A percentile compares a stretch with the other conserved stretches of the same genome.
phyloP scores from a whole-genome alignment of 768 basidiomycete genomes.

The Lactarius indigo region DNA sequence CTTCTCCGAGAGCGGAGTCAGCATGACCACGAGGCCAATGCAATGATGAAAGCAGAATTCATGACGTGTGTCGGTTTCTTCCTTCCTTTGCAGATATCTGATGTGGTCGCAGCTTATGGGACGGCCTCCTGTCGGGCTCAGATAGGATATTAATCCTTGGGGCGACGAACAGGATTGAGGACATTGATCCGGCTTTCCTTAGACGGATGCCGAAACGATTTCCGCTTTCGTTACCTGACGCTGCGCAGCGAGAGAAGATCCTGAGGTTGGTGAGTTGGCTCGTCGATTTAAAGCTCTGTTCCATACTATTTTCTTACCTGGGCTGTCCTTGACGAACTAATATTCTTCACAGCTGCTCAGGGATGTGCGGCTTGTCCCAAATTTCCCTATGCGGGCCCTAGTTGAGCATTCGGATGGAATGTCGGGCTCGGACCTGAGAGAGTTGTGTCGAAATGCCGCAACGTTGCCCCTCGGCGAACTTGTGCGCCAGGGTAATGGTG shows the following conservation, averaged over 20 bases:
- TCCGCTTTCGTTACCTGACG: slow-evolving; percentile 74
- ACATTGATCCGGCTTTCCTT: slow-evolving; percentile 82
- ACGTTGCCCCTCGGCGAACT: slow-evolving; percentile 90
- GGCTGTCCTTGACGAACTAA: background rate
- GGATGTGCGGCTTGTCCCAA: slow-evolving; percentile 62
- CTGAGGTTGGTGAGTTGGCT: slow-evolving; percentile 57
- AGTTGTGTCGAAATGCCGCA: slow-evolving; percentile 89
- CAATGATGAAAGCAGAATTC: slow-evolving; percentile 97
- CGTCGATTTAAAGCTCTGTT: too few species aligned
- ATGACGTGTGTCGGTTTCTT: slow-evolving; percentile 64
- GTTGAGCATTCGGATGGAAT: slow-evolving; percentile 67
- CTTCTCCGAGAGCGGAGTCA: slow-evolving; percentile 84
- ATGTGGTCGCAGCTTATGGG: slow-evolving; percentile 69
- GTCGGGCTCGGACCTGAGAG: slow-evolving; percentile 88
- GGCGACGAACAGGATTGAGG: slow-evolving; percentile 94
- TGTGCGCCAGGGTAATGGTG: slow-evolving; percentile 51
- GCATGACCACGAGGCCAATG: slow-evolving; percentile 95
- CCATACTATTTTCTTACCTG: slow-evolving; percentile 30
- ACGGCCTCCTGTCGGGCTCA: slow-evolving; percentile 77
- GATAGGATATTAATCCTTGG: slow-evolving; percentile 89
- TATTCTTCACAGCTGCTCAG: slow-evolving; percentile 66
- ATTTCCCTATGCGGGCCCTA: slow-evolving; percentile 58
- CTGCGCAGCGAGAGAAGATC: slow-evolving; percentile 79
- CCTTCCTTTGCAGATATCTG: background rate
- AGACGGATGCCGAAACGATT: slow-evolving; percentile 99